A percentile compares a stretch with the other conserved stretches of the same genome.
These are phyloP conservation scores for Cutaneotrichosporon sp. DNA, from an alignment of 1,284 basidiomycete species.

Conservation along the genomic window DNA sequence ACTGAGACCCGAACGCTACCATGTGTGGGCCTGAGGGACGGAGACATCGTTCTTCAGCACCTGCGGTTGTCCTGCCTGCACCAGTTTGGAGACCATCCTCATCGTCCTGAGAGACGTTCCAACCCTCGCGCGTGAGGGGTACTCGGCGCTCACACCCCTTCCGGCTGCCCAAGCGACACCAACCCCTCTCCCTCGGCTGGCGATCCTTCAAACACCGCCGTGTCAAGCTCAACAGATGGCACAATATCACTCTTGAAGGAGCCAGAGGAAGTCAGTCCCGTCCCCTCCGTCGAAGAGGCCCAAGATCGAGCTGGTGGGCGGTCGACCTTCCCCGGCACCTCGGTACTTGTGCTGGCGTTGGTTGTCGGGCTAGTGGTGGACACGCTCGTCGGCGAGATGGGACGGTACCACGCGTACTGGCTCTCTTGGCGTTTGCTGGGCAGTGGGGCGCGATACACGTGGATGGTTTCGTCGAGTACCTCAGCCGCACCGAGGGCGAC, in stretches of 20 bases:
- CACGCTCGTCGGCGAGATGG: not conserved
- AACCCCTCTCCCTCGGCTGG: not conserved
- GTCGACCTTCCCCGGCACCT: too few relatives aligned
- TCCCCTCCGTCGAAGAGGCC: too few relatives aligned
- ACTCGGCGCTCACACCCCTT: not conserved
- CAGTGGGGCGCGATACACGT: conserved; percentile 13
- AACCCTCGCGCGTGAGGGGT: too few relatives aligned
- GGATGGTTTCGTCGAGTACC: conserved; percentile 25
- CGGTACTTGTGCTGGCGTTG: not conserved
- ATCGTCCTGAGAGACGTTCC: too few relatives aligned
- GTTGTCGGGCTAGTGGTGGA: not conserved
- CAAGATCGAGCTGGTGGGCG: too few relatives aligned
- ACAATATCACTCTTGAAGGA: not conserved
- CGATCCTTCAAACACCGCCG: not conserved
- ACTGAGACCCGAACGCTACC: too few relatives aligned
- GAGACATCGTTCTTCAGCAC: too few relatives aligned
- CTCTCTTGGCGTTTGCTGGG: not conserved
- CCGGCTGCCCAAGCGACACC: not conserved
- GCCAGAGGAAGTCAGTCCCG: not conserved
- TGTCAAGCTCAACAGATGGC: not conserved
- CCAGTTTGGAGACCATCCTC: too few relatives aligned
- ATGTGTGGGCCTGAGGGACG: too few relatives aligned
- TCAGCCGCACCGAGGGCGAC: conserved; percentile 25
- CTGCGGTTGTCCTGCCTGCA: too few relatives aligned
- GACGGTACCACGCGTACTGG: conserved; percentile 17